A percentile compares a stretch with the other conserved stretches of the same genome.
These are phyloP conservation scores for Saccharomycodes ludwigii DNA, from an alignment of 805 yeast genomes.

Conservation along the genomic window DNA sequence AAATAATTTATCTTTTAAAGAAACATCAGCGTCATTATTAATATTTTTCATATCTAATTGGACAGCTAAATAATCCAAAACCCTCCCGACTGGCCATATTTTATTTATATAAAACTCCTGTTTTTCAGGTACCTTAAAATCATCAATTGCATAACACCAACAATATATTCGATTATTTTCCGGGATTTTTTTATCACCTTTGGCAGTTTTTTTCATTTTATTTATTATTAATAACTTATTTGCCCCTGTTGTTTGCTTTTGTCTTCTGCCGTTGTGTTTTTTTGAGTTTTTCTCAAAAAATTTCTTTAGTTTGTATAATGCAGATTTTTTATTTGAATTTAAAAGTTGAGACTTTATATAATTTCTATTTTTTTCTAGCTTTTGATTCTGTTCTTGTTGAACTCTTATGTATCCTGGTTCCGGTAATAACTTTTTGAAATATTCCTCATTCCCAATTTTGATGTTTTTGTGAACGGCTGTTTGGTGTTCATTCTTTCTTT, in stretches of 20 bases:
- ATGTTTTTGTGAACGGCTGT: not conserved
- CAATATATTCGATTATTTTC: conserved; percentile 16
- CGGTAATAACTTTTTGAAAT: conserved; percentile 19
- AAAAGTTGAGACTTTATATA: conserved; percentile 2
- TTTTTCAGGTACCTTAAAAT: conserved; percentile 6
- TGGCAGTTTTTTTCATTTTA: conserved; percentile 13
- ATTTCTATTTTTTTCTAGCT: not conserved
- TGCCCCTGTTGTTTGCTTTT: conserved; percentile 7
- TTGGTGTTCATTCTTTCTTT: not conserved
- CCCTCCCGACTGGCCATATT: conserved; percentile 23
- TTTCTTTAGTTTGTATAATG: conserved; percentile 15
- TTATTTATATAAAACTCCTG: conserved; percentile 16
- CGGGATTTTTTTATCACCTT: conserved; percentile 19
- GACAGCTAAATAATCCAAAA: conserved; percentile 19
- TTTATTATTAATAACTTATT: conserved; percentile 11
- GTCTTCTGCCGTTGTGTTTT: not conserved
- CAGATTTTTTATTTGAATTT: conserved; percentile 8
- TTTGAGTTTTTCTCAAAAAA: conserved; percentile 14
- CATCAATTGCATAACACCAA: conserved; percentile 11
- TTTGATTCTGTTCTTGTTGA: conserved; percentile 4
- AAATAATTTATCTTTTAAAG: conserved; percentile 14
- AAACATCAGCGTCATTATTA: conserved; percentile 10
- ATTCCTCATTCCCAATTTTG: conserved; percentile 11
- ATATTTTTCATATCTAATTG: conserved; percentile 14
- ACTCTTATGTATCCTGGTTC: conserved; percentile 18